These are phyloP conservation scores for Crepidotus sp. DNA, from an alignment of 1,284 basidiomycete species.

Conservation along the genomic window DNA sequence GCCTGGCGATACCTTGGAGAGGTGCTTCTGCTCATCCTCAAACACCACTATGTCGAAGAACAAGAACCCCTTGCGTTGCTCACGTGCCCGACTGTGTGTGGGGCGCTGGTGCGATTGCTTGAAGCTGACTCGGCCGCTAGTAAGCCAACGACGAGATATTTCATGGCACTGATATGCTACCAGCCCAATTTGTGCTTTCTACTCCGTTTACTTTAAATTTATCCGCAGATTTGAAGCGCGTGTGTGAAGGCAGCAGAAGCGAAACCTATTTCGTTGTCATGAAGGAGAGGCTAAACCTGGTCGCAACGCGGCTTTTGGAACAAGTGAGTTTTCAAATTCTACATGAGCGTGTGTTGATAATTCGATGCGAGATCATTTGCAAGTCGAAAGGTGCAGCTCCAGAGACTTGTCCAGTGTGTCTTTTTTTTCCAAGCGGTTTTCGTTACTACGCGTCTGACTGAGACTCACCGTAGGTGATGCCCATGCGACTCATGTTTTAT, in stretches of 20 bases:
- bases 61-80: constrained; percentile 43
- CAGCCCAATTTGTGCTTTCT: constrained; percentile 27
- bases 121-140: constrained; percentile 24
- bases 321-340: constrained; percentile 14
- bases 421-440: background rate
- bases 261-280: constrained; percentile 19
- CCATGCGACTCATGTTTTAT: constrained; percentile 14
- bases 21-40: constrained; percentile 37
- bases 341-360: background rate
- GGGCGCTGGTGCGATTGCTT: constrained; percentile 35
- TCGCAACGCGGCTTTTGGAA: constrained; percentile 20
- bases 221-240: constrained; percentile 21
- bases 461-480: background rate
- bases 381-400: constrained; percentile 1
- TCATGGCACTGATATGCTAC: background rate
- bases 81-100: constrained; percentile 39
- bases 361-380: constrained; percentile 7
- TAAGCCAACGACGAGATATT: constrained; percentile 19
- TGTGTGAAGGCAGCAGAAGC: constrained; percentile 12
- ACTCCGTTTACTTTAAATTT: constrained; percentile 47
- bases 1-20: constrained; percentile 49
- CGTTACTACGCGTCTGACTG: background rate
- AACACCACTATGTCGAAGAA: constrained; percentile 32
- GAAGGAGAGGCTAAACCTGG: constrained; percentile 17
- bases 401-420: background rate